Conservation (phyloP, 2,329 filamentous ascomycete species). For the Colletotrichum tabaci region DNA sequence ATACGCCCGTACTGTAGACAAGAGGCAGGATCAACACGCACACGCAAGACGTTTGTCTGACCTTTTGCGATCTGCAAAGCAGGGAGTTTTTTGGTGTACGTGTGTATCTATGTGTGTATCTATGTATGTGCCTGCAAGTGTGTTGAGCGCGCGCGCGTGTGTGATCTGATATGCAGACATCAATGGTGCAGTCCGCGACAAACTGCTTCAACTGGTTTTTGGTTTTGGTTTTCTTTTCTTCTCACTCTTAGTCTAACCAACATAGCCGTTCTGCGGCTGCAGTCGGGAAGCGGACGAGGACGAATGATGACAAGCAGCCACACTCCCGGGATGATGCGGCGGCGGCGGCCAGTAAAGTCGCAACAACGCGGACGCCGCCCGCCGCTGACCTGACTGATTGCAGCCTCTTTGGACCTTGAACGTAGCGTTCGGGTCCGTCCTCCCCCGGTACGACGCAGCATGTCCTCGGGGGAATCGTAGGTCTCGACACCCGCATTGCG, state of each 20-base stretch:
- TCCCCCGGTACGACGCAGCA: constrained; percentile 17
- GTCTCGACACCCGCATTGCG: background rate
- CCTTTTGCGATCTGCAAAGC: constrained; percentile 28
- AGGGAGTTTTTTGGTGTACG: constrained; percentile 11
- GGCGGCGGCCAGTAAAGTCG: constrained; percentile 11
- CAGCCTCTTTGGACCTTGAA: background rate
- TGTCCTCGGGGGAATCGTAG: constrained; percentile 16
- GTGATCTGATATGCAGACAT: constrained; percentile 19
- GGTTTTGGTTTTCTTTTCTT: background rate
- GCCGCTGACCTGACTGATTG: background rate
- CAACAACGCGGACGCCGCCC: constrained; percentile 14
- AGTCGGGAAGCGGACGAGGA: background rate
- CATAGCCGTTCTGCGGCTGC: background rate
- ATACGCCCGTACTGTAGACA: constrained; percentile 10
- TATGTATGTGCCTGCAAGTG: no score
- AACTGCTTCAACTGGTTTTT: constrained; percentile 9
- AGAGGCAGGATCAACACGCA: background rate
- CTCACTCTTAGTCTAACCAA: background rate
- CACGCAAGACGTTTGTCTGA: constrained; percentile 9
- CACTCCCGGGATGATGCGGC: constrained; percentile 5
- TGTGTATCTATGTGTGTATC: no score
- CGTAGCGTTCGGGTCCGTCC: constrained; percentile 16
- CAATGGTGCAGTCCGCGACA: constrained; percentile 21
- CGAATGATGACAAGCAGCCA: background rate
- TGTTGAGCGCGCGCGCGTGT: constrained; percentile 5